Base-by-base conservation (phyloP, 148 eudicot species). In the Simmondsia chinensis region DNA sequence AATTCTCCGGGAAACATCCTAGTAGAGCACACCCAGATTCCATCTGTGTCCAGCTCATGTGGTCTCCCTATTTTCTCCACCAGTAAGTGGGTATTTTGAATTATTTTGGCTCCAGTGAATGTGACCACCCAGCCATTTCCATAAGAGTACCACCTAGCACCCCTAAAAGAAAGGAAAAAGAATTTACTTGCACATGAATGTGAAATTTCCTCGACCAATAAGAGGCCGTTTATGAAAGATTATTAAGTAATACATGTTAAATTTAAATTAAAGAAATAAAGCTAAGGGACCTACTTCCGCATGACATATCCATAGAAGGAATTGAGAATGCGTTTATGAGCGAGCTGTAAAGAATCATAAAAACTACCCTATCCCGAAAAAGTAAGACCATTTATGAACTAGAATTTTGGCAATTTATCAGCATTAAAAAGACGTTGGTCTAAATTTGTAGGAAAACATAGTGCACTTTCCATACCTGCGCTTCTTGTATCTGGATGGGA, bases 81-180 rank as follows among this genome's bases (percentile, higher is more conserved):
- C 52, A 91, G 68, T 48, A 86, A 70, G 46, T 86, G 96, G 33
- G 99, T 96, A 64, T 91, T 91, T 73, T 91, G 99, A 47, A 91
- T 91, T 2, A 91, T 91, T 75, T 91, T 86, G 33, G 99, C 99
- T 23, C 99, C 99, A 20, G 99, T 91, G 52, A 86, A 91, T 24
- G 99, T 91, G 28, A 91, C 99, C 37, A 86, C 96, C 37, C 99
- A 95, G 53, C 96, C 99, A 95, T 86, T 91, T 76, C 86, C 99
- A 95, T 86, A 86, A 20, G 99, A 91, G 54, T 86, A 91, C 99
- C 99, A 91, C 65, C 99, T 72, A 42, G 99, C 99, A 72, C 99
- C 99, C 70, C 99, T 91, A 44, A 23, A 25, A 18, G 48, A 30
- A 2, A 35, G 20, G 22, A 41, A 43, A 16, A 31, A n/a, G n/a